Evolutionary conservation across 2,329 filamentous ascomycete genomes (phyloP).

Genomic region (Ophiocordyceps unilateralis): DNA sequence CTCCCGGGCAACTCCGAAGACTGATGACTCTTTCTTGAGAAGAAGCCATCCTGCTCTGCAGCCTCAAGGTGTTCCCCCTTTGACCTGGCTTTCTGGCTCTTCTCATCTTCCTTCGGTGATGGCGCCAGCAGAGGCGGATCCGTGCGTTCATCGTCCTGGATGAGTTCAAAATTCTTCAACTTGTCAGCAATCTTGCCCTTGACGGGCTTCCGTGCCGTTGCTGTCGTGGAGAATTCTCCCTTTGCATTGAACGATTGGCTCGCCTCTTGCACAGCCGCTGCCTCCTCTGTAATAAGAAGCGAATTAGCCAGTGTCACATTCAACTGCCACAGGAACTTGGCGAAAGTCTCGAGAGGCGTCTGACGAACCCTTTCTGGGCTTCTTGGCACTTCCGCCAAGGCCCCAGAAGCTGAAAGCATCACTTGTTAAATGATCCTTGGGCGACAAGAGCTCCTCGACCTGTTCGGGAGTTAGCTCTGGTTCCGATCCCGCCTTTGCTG

Average conservation of each 20-base stretch:
- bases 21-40: slow-evolving; percentile 15
- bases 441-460: slow-evolving; percentile 23
- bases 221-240: slow-evolving; percentile 22
- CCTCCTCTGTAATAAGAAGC: slow-evolving; percentile 22
- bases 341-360: slow-evolving; percentile 3
- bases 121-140: slow-evolving; percentile 21
- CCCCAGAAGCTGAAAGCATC: slow-evolving; percentile 43
- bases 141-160: slow-evolving; percentile 16
- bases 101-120: slow-evolving; percentile 7
- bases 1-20: slow-evolving; percentile 26
- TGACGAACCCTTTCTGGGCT: slow-evolving; percentile 21
- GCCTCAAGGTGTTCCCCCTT: slow-evolving; percentile 19
- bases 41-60: slow-evolving; percentile 11
- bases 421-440: slow-evolving; percentile 13
- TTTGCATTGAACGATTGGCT: slow-evolving; percentile 18
- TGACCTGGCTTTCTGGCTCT: slow-evolving; percentile 19
- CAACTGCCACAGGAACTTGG: not conserved
- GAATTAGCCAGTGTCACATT: not conserved
- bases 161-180: slow-evolving; percentile 36
- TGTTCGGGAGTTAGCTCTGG: slow-evolving; percentile 20
- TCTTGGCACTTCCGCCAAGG: slow-evolving; percentile 22
- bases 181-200: slow-evolving; percentile 37
- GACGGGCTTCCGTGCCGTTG: slow-evolving; percentile 26
- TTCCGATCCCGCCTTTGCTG: slow-evolving; percentile 3
- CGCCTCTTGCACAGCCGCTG: slow-evolving; percentile 21